Percentiles rank a stretch among this genome's conserved stretches.
phyloP scores from a whole-genome alignment of 306 rosid genomes.

The Elaeagnus macrophylla region DNA sequence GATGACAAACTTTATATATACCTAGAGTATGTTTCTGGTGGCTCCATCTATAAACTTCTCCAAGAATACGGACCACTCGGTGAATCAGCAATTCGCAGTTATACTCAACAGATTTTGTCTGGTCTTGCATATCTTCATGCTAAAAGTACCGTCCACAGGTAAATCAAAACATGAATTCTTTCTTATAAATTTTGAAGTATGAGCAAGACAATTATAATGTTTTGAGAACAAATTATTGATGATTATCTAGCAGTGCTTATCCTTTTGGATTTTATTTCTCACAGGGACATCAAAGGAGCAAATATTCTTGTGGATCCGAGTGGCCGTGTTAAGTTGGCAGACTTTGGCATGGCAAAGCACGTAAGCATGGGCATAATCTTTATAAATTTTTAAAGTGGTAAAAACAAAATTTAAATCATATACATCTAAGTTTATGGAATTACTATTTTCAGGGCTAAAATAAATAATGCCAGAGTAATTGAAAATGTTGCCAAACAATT shows the following conservation, averaged over 20 bases:
- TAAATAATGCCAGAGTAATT: too few species aligned
- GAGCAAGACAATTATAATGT: slow-evolving; percentile 6
- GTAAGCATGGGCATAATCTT: slow-evolving; percentile 42
- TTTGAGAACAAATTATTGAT: slow-evolving; percentile 7
- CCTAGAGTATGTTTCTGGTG: slow-evolving; percentile 97
- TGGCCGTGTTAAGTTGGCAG: slow-evolving; percentile 93
- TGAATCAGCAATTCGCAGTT: slow-evolving; percentile 78
- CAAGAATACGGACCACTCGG: slow-evolving; percentile 89
- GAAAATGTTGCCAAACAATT: too few species aligned
- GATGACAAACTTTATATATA: slow-evolving; percentile 84
- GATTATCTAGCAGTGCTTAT: slow-evolving; percentile 12
- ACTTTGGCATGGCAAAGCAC: slow-evolving; percentile 99
- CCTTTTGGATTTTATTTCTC: slow-evolving; percentile 16
- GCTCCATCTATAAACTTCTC: slow-evolving; percentile 92
- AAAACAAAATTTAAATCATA: not conserved
- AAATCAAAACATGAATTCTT: too few species aligned
- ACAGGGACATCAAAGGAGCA: slow-evolving; percentile 97
- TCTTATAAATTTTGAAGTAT: too few species aligned
- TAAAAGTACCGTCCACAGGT: slow-evolving; percentile 90
- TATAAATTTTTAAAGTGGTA: slow-evolving; percentile 13
- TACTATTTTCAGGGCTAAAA: too few species aligned
- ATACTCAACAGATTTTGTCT: slow-evolving; percentile 86
- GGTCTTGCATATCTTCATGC: slow-evolving; percentile 95
- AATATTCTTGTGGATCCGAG: slow-evolving; percentile 93
- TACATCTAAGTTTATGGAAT: too few species aligned